These are phyloP conservation scores for Fusarium sp. DNA, from an alignment of 2,329 filamentous ascomycete genomes.

Conservation along the genomic window DNA sequence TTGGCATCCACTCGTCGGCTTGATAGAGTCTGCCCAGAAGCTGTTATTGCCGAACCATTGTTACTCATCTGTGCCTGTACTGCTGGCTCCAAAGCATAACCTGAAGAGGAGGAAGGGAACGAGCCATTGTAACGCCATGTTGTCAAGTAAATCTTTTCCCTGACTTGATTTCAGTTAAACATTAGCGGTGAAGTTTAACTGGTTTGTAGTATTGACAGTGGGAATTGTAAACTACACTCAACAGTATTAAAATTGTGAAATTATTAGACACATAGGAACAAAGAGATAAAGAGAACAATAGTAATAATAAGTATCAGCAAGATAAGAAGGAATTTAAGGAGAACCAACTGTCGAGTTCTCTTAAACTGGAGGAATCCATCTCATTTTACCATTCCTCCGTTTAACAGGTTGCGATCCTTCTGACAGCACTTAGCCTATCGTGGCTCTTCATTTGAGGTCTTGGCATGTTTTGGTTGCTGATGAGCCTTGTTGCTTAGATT, in stretches of 20 bases:
- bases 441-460: too few relatives aligned
- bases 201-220: background rate
- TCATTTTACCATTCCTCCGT: background rate
- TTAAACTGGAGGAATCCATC: too few relatives aligned
- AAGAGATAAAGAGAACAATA: background rate
- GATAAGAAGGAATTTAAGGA: background rate
- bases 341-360: too few relatives aligned
- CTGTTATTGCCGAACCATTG: background rate
- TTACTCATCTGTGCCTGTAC: background rate
- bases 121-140: background rate
- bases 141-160: too few relatives aligned
- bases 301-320: too few relatives aligned
- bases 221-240: too few relatives aligned
- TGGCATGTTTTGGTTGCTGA: background rate
- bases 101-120: background rate
- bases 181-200: background rate
- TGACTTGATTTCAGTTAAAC: fast-evolving
- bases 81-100: background rate
- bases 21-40: too few relatives aligned
- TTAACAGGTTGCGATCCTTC: background rate
- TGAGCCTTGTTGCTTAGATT: background rate
- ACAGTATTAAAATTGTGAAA: background rate
- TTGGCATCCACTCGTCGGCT: background rate
- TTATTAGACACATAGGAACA: background rate
- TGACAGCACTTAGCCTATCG: background rate